Percentiles rank a stretch among this genome's conserved stretches.
Conservation (phyloP, 208 protist species). For the Leishmania martiniquensis region DNA sequence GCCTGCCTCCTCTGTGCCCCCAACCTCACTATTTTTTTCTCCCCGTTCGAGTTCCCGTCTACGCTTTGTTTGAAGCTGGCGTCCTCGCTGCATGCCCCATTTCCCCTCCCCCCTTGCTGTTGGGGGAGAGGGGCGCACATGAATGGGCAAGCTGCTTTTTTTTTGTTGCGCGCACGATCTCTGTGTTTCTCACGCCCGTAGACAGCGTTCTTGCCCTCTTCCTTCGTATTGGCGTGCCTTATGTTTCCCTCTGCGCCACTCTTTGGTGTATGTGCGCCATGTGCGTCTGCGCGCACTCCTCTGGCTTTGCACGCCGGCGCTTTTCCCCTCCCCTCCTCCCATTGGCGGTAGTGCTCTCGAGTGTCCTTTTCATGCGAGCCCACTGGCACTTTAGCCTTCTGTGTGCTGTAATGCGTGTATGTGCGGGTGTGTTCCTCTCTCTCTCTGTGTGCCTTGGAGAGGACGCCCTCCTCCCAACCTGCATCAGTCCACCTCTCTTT, state of each 20-base stretch:
- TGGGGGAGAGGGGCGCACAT: not conserved
- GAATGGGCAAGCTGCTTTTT: not conserved
- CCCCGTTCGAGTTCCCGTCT: not conserved
- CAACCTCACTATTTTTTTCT: not conserved
- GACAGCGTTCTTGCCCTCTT: not conserved
- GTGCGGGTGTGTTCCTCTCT: not conserved
- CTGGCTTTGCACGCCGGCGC: not conserved
- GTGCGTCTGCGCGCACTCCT: too few species aligned
- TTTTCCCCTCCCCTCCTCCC: not conserved
- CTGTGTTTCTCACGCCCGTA: not conserved
- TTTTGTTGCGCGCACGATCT: too few species aligned
- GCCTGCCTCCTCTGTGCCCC: not conserved
- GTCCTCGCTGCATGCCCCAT: not conserved
- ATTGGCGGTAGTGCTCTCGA: not conserved
- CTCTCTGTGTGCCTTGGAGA: not conserved
- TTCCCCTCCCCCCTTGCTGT: not conserved
- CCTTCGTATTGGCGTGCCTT: not conserved
- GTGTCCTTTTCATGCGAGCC: not conserved
- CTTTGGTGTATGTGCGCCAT: not conserved
- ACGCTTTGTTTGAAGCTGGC: not conserved
- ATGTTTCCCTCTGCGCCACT: too few species aligned
- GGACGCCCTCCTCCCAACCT: not conserved
- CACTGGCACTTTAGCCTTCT: not conserved
- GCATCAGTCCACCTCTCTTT: not conserved
- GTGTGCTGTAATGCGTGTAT: not conserved